These are phyloP conservation scores for Panus rudis DNA, from an alignment of 768 basidiomycete species.

Conservation along the genomic window DNA sequence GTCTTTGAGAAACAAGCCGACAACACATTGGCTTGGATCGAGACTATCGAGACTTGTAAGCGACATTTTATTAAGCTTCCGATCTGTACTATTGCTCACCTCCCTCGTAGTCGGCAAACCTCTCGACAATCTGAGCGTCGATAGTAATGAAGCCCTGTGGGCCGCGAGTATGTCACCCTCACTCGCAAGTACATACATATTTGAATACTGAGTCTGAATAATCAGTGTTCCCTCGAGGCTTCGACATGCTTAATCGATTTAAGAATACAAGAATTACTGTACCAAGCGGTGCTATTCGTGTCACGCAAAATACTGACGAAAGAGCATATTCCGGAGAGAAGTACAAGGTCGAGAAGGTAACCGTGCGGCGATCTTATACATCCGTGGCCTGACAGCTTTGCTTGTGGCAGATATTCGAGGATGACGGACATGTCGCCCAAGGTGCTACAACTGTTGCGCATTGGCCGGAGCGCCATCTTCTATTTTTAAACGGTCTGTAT, in stretches of 20 bases:
- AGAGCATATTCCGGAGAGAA: slow-evolving; percentile 58
- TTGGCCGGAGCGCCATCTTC: slow-evolving; percentile 1
- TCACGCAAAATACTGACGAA: slow-evolving; percentile 47
- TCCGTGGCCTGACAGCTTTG: neutral
- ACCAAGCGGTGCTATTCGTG: slow-evolving; percentile 44
- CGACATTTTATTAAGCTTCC: too few species aligned
- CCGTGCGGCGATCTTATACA: neutral
- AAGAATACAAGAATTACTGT: slow-evolving; percentile 14
- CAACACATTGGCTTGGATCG: slow-evolving; percentile 46
- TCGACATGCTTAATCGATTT: slow-evolving; percentile 19
- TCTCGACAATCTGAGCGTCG: slow-evolving; percentile 54
- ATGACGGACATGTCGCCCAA: slow-evolving; percentile 51
- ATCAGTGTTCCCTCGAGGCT: slow-evolving; percentile 28
- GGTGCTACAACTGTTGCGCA: slow-evolving; percentile 52
- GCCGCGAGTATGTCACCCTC: slow-evolving; percentile 39
- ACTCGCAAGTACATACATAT: neutral
- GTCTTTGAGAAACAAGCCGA: slow-evolving; percentile 56
- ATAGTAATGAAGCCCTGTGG: slow-evolving; percentile 55
- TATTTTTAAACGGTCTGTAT: too few species aligned
- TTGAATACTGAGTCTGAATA: neutral
- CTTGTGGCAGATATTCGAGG: slow-evolving; percentile 51
- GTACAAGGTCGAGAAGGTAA: slow-evolving; percentile 51
- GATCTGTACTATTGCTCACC: too few species aligned
- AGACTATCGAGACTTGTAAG: too few species aligned
- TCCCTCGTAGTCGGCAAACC: slow-evolving; percentile 38